These are phyloP conservation scores for Halteria grandinella DNA, from an alignment of 73 alveolate genomes.

Conservation along the genomic window DNA sequence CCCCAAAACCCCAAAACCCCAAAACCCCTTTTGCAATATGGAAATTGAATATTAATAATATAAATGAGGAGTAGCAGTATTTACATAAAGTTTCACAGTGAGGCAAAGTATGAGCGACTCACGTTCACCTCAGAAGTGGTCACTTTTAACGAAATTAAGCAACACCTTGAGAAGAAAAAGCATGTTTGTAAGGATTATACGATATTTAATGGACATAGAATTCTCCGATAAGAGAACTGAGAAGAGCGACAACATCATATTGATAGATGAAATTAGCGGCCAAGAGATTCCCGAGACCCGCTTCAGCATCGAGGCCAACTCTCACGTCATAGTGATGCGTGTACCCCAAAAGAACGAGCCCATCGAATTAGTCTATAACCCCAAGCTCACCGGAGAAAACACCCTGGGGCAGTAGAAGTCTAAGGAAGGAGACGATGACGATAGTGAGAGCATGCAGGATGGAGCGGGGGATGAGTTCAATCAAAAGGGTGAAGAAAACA, in stretches of 20 bases:
- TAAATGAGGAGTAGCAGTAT: slow-evolving; percentile 31
- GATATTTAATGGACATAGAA: neutral
- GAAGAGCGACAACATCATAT: slow-evolving; percentile 33
- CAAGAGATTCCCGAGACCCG: slow-evolving; percentile 13
- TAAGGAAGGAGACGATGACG: neutral
- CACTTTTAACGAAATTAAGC: slow-evolving; percentile 29
- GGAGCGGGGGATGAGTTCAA: too few relatives aligned
- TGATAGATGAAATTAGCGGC: slow-evolving; percentile 11
- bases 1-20: slow-evolving; percentile 8
- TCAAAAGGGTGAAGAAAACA: too few relatives aligned
- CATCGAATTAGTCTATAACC: slow-evolving; percentile 30
- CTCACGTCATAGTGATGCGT: slow-evolving; percentile 20
- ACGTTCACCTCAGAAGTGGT: slow-evolving; percentile 37
- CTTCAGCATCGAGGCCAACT: slow-evolving; percentile 23
- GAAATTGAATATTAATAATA: neutral
- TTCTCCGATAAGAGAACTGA: slow-evolving; percentile 45
- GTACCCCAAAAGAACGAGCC: slow-evolving; percentile 26
- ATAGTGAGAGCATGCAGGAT: too few relatives aligned
- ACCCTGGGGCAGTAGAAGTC: neutral
- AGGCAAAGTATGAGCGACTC: slow-evolving; percentile 28
- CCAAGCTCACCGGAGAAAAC: slow-evolving; percentile 22
- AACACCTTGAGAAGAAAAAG: slow-evolving; percentile 29
- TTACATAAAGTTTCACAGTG: slow-evolving; percentile 22
- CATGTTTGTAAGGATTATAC: neutral
- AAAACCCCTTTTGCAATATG: neutral